These are phyloP conservation scores for Acrocalymma vagum DNA, from an alignment of 2,329 filamentous ascomycete genomes.

Conservation along the genomic window DNA sequence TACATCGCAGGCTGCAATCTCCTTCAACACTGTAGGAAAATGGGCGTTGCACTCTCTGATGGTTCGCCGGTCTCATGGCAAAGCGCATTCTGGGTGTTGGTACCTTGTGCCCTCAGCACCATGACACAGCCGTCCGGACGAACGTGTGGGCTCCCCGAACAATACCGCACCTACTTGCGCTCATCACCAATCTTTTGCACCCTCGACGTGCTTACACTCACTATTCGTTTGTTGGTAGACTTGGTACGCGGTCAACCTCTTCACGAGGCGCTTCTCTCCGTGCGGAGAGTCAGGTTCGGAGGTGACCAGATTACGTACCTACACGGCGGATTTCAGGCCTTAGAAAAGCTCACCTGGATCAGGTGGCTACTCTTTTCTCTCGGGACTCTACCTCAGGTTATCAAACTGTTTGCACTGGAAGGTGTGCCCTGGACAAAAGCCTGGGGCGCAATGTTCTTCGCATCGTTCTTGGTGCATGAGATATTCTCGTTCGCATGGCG, in stretches of 20 bases:
- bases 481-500: too few species aligned
- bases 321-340: not conserved
- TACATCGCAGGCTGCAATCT: too few species aligned
- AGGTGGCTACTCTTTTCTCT: not conserved
- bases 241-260: not conserved
- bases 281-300: too few species aligned
- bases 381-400: constrained; percentile 1
- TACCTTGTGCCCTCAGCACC: not conserved
- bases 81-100: constrained; percentile 4
- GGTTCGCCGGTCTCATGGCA: constrained; percentile 8
- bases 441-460: not conserved
- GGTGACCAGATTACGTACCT: too few species aligned
- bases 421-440: constrained; percentile 4
- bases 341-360: not conserved
- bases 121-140: constrained; percentile 9
- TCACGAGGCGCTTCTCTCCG: not conserved
- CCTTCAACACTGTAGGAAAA: too few species aligned
- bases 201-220: too few species aligned
- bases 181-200: constrained; percentile 8
- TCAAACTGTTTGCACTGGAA: constrained; percentile 1
- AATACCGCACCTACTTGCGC: constrained; percentile 4
- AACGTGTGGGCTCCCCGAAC: not conserved
- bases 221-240: too few species aligned
- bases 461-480: constrained; percentile 1
- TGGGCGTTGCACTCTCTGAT: too few species aligned